Conservation (phyloP, 257 asterid genomes). For the Salvia splendens region DNA sequence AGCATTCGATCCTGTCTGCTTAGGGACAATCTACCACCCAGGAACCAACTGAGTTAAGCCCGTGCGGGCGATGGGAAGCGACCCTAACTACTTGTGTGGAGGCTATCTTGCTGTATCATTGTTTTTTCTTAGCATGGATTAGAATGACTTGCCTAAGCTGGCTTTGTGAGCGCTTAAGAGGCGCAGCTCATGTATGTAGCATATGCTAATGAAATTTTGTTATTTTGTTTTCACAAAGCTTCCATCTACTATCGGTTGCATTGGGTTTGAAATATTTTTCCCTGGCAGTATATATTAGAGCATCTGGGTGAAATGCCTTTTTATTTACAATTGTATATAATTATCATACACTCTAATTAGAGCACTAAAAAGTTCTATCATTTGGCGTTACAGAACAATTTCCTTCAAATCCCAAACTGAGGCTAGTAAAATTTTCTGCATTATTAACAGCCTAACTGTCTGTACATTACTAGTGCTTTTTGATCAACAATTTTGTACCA, state of each 20-base stretch:
- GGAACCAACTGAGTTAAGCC: no score
- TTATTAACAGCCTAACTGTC: constrained; percentile 22
- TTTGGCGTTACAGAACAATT: no score
- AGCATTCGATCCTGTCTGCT: no score
- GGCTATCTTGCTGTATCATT: constrained; percentile 16
- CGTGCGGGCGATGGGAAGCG: no score
- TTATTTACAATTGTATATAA: no score
- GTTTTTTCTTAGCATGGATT: constrained; percentile 9
- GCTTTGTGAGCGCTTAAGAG: constrained; percentile 11
- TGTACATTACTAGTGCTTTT: not conserved
- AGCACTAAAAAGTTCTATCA: no score
- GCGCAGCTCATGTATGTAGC: not conserved
- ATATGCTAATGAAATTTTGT: not conserved
- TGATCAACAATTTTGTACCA: constrained; percentile 31
- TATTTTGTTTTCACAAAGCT: not conserved
- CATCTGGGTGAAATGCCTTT: no score
- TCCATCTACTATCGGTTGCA: not conserved
- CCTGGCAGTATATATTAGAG: no score
- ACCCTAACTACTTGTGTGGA: not conserved
- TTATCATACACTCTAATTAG: no score
- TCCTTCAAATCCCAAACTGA: no score
- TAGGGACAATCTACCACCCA: no score
- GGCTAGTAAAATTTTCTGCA: not conserved
- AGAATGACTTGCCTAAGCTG: not conserved
- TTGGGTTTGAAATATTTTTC: not conserved